Evolutionary conservation across 2,329 filamentous ascomycete genomes (phyloP).

Genomic region (Cryphonectria naterciae): DNA sequence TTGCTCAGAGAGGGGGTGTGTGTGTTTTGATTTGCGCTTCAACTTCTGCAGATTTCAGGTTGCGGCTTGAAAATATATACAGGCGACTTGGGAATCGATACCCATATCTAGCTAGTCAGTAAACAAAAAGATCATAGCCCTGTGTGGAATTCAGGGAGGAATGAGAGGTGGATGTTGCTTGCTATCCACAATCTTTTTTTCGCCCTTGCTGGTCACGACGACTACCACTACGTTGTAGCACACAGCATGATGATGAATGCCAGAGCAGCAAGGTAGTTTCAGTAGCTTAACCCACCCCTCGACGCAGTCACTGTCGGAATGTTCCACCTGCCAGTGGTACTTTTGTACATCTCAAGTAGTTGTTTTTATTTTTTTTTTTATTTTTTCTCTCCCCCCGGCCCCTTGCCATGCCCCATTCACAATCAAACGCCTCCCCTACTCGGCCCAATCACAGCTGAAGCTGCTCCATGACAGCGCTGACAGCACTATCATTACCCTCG

Average conservation of each 20-base stretch:
- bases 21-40: no score
- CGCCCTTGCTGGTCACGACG: no score
- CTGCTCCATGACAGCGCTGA: slow-evolving; percentile 10
- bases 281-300: background rate
- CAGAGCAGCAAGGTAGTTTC: background rate
- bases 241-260: background rate
- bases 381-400: no score
- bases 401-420: background rate
- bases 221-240: background rate
- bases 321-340: background rate
- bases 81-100: no score
- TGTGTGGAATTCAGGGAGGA: background rate
- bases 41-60: no score
- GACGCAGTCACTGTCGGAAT: background rate
- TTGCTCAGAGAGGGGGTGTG: background rate
- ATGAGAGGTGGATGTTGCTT: background rate
- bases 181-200: no score
- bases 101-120: no score
- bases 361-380: background rate
- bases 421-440: background rate
- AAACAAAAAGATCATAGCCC: no score
- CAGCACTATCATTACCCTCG: background rate
- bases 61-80: no score
- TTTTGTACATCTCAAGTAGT: background rate
- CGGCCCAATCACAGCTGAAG: background rate